Evolutionary conservation across 495 filamentous ascomycete species (phyloP).

Genomic region (Coniosporium apollinis): DNA sequence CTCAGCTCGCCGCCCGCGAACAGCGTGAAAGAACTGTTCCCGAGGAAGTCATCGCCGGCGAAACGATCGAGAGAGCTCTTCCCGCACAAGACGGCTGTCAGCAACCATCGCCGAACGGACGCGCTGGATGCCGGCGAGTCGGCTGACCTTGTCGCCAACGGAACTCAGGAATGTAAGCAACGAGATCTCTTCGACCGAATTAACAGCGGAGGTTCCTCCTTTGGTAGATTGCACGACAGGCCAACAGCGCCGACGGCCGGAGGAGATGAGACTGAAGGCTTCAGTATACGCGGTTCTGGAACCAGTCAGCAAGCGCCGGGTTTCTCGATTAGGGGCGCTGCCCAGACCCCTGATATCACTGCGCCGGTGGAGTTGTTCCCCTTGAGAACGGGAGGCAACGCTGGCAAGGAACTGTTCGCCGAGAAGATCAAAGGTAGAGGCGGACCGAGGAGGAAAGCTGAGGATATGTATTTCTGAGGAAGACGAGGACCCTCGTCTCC

Average conservation of each 20-base stretch:
- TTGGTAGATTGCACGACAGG: not conserved
- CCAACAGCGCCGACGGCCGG: not conserved
- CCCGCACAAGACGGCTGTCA: slow-evolving; percentile 35
- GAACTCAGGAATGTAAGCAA: no score
- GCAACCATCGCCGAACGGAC: slow-evolving; percentile 46
- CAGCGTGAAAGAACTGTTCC: slow-evolving; percentile 5
- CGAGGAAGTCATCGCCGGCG: slow-evolving; percentile 5
- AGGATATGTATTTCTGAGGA: slow-evolving; percentile 8
- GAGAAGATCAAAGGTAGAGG: slow-evolving; percentile 17
- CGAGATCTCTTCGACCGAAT: slow-evolving; percentile 11
- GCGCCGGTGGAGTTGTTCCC: slow-evolving; percentile 15
- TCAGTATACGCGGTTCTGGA: slow-evolving; percentile 14
- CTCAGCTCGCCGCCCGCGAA: slow-evolving; percentile 1
- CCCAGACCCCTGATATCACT: slow-evolving; percentile 3
- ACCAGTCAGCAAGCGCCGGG: not conserved
- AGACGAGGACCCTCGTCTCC: no score
- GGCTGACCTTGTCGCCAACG: slow-evolving; percentile 4
- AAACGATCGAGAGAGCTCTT: slow-evolving; percentile 45
- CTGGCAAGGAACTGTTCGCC: slow-evolving; percentile 14
- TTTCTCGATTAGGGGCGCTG: slow-evolving; percentile 14
- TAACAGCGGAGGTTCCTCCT: not conserved
- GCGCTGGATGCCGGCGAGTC: slow-evolving; percentile 45
- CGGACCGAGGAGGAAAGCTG: slow-evolving; percentile 8
- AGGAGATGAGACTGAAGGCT: slow-evolving; percentile 3
- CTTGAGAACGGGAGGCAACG: slow-evolving; percentile 11